Base-by-base conservation (phyloP, 805 yeast genomes). In the Starmera dryadoides region DNA sequence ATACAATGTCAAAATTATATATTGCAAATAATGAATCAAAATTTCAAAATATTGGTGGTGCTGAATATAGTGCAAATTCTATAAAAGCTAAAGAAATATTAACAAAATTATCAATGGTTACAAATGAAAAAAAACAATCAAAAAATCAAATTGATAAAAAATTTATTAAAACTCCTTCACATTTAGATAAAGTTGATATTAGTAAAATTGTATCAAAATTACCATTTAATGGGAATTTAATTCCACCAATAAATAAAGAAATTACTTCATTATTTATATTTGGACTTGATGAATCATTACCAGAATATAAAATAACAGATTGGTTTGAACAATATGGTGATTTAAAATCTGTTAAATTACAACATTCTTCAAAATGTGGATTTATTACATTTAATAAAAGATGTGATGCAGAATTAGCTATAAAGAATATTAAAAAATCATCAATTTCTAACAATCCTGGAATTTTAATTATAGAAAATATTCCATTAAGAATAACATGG, bases 231-330 rank as follows among this genome's bases (percentile, higher is more conserved):
- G 86, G 84, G 1, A 67, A 71, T n/a, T 53, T 81, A 9, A 42
- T 43, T 0, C 65, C 43, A 2, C 75, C 81, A 0, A 59, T 60
- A 26, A 70, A 71, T 38, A 42, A 52, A 4, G 49, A 58, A 0
- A 51, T 75, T n/a, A 70, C 67, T 38, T 71, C 88, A 0, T 72
- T 87, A 38, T 87, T 88, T 54, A 53, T 88, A 16, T 85, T 80
- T 59, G 96, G 96, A 2, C 65, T 86, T 16, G 79, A 73, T 42
- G 74, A 76, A 4, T 77, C 77, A 14, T 53, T 81, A 6, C 81
- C 94, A 0, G 86, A 81, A 48, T 79, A 78, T 57, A 61, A 63
- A 38, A 63, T 87, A 14, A 54, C 74, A 15, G 75, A 75, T 7
- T 66, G 57, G 44, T 77, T 81, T 40, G 63, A 63, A 29, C 53